Evolutionary conservation across 2,329 filamentous ascomycete species (phyloP), one percentile per base, ranked within the genome.

Genomic region (Hypoxylon sp.): DNA sequence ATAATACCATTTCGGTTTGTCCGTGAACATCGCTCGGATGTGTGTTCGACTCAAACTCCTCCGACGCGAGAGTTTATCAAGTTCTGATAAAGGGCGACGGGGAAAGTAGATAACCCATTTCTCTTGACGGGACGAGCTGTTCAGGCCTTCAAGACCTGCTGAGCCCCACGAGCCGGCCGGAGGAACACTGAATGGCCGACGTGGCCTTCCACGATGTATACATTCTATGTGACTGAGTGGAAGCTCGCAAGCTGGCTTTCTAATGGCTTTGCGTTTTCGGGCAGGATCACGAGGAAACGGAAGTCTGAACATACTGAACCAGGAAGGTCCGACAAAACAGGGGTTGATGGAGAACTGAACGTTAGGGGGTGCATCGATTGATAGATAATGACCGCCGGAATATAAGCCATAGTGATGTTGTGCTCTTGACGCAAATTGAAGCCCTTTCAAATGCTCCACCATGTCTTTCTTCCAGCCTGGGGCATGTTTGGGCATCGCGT

Each of bases 361-460:
- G 13, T 66, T 55, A 84, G 77, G 81, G 81, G 87, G 59, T 82
- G 79, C 3, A 83, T 84, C 0, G 82, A 86, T 72, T 82, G 72
- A 61, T 2, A 71, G 29, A n/a, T 59, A 64, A 24, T 67, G 67
- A 24, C 60, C 57, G n/a, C 73, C 72, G 1, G 75, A 77, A 59
- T 67, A 76, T 6, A 77, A 31, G 2, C 47, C 66, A 58, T 62
- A 39, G 11, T 37, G 47, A 37, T 76, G 63, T 22, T 71, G 68
- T 17, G 51, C 33, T 31, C 17, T 50, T 14, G 59, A 31, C 37
- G 61, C 50, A 50, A 50, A 26, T 26, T 63, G 52, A 19, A 69
- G 66, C 11, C 10, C 17, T n/a, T 66, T 71, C 22, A 75, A 17
- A 54, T 73, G 74, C 29, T 63, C 48, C 2, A 69, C 39, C 71